Evolutionary conservation across 1,284 basidiomycete species (phyloP).

Genomic region (Lentinula novae-zelandiae): DNA sequence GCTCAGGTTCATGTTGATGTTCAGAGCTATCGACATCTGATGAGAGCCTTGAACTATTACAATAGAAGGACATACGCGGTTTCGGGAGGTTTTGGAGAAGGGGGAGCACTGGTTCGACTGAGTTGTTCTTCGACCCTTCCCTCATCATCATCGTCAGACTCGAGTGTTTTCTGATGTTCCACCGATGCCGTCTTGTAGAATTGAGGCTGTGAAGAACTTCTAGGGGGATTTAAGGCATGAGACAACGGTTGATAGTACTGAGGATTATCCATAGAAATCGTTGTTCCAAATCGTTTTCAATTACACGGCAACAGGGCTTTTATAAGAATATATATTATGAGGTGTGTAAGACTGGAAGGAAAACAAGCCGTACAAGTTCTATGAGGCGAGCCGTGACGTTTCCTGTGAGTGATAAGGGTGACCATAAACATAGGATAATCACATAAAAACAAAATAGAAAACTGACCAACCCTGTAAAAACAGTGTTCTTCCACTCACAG

Average conservation of each 20-base stretch:
- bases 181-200: constrained; percentile 17
- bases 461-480: neutral
- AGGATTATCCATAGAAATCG: constrained; percentile 58
- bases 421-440: constrained; percentile 14
- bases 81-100: constrained; percentile 21
- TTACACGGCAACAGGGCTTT: neutral
- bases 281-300: neutral
- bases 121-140: constrained; percentile 67
- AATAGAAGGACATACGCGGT: constrained; percentile 1
- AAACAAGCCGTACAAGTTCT: neutral
- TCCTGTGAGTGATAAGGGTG: constrained; percentile 14
- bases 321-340: neutral
- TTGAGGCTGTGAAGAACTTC: constrained; percentile 27
- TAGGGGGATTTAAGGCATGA: constrained; percentile 64
- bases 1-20: constrained; percentile 21
- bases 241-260: constrained; percentile 78
- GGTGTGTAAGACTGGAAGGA: neutral
- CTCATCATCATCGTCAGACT: constrained; percentile 62
- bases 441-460: constrained; percentile 7
- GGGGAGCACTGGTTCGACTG: constrained; percentile 32
- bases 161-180: constrained; percentile 33
- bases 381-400: constrained; percentile 14
- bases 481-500: neutral
- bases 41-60: neutral
- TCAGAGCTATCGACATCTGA: neutral